Evolutionary conservation across 108 stramenopile genomes (phyloP), one percentile per base, ranked within the genome.

Genomic region (Skeletonema tropicum): DNA sequence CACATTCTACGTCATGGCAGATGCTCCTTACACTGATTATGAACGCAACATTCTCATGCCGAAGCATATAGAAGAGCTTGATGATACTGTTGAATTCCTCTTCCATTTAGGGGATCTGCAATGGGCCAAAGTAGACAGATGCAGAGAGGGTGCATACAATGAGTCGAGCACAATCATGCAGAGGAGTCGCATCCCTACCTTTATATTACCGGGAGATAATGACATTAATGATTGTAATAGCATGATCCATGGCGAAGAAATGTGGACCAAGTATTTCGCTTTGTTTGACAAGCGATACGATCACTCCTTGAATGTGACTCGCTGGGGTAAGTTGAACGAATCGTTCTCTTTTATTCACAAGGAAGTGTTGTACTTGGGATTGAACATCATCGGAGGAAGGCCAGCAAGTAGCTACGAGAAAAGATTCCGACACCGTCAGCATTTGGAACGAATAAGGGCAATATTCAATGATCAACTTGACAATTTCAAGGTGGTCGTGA

Each of bases 91-190:
- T n/a, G 86, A 88, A 8, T 92, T 90, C 66, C 29, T 90, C 14
- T 73, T 89, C 15, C 93, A 94, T 73, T 57, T 94, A 29, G 93
- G 93, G 6, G 90, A 94, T 74, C 75, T 92, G 71, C 83, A 89
- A 59, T 76, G 79, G 48, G 77, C 86, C 11, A 29, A 74, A 2
- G 72, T 68, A 6, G 80, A 83, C 48, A 30, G 73, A 3, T 94
- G 93, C 48, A 60, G 80, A n/a, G 64, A 71, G 21, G 72, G 66
- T 6, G 85, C 83, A 10, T 89, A 88, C 67, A 64, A 80, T 21
- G 33, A 15, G 11, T 82, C 76, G 9, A 60, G 68, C 10, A 23
- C 64, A 11, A 62, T 88, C 10, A 42, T 84, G 46, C 57, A 46
- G 29, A 60, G 74, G 39, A 75, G 77, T 26, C 79, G 74, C 7